Conservation (phyloP, 352 stramenopile genomes). For the Phytopythium vexans region DNA sequence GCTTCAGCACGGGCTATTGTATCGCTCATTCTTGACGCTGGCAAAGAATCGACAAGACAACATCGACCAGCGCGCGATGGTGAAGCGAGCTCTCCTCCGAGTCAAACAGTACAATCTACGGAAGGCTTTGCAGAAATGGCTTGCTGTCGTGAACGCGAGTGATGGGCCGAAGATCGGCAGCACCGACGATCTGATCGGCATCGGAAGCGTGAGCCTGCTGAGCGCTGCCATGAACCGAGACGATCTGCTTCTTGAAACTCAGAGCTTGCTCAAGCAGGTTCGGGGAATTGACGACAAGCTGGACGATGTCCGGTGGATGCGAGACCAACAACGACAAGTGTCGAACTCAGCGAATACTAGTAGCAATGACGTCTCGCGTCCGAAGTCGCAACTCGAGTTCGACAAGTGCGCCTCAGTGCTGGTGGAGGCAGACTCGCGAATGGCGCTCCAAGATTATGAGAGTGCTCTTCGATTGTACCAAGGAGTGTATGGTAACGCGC, state of each 20-base stretch:
- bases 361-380: background rate
- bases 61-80: slow-evolving; percentile 33
- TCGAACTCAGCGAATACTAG: background rate
- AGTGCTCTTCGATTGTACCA: slow-evolving; percentile 42
- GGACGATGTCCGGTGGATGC: slow-evolving; percentile 34
- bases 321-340: slow-evolving; percentile 26
- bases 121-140: slow-evolving; percentile 22
- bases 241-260: slow-evolving; percentile 43
- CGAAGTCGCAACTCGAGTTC: slow-evolving; percentile 9
- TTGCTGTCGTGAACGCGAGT: slow-evolving; percentile 5
- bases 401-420: slow-evolving; percentile 45
- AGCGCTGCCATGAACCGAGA: slow-evolving; percentile 47
- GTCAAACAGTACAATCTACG: slow-evolving; percentile 26
- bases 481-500: slow-evolving; percentile 28
- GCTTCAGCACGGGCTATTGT: slow-evolving; percentile 37
- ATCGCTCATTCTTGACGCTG: slow-evolving; percentile 50
- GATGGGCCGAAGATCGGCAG: background rate
- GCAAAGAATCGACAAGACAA: slow-evolving; percentile 34
- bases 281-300: slow-evolving; percentile 34
- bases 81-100: slow-evolving; percentile 24
- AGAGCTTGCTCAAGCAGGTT: slow-evolving; percentile 39
- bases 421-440: slow-evolving; percentile 56
- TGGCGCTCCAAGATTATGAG: slow-evolving; percentile 49
- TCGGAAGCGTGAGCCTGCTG: slow-evolving; percentile 45
- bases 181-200: slow-evolving; percentile 9